Percentiles rank a stretch among this genome's conserved stretches.
Evolutionary conservation across 805 yeast species (phyloP).

Genomic region (Wickerhamiella bombiphila): DNA sequence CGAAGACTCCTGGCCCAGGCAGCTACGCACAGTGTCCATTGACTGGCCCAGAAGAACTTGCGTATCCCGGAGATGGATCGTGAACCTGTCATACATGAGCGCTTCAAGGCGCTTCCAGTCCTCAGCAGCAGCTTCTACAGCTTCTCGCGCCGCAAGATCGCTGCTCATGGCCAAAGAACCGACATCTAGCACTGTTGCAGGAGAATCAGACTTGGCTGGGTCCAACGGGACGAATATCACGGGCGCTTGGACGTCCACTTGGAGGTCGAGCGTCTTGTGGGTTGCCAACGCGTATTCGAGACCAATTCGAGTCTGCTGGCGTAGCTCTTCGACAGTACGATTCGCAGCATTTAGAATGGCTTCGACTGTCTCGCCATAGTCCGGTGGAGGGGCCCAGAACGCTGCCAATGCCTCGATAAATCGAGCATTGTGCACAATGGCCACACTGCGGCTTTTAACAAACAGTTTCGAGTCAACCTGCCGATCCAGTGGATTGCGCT

Average conservation of each 20-base stretch:
- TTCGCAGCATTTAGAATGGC: constrained; percentile 91
- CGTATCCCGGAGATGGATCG: constrained; percentile 63
- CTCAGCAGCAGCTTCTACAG: constrained; percentile 43
- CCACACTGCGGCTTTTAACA: constrained; percentile 70
- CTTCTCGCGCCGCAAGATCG: constrained; percentile 43
- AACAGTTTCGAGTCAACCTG: constrained; percentile 66
- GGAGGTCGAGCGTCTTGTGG: constrained; percentile 76
- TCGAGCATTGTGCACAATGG: constrained; percentile 75
- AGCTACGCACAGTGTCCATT: constrained; percentile 32
- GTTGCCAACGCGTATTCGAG: constrained; percentile 87
- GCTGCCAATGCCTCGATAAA: constrained; percentile 59
- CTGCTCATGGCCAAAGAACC: constrained; percentile 82
- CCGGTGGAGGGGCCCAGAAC: constrained; percentile 79
- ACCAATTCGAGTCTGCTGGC: constrained; percentile 81
- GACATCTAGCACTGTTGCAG: constrained; percentile 86
- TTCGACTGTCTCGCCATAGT: constrained; percentile 74
- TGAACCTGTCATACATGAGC: constrained; percentile 81
- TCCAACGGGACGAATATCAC: constrained; percentile 74
- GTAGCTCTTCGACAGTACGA: constrained; percentile 79
- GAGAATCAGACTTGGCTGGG: constrained; percentile 57
- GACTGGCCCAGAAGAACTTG: constrained; percentile 80
- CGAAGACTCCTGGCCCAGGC: constrained; percentile 33
- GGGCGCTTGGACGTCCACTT: constrained; percentile 88
- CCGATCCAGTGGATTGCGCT: constrained; percentile 71
- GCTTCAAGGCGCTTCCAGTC: constrained; percentile 68